A percentile compares a stretch with the other conserved stretches of the same genome.
phyloP scores from a whole-genome alignment of 2,329 filamentous ascomycete genomes.

The Clarireedia paspali region DNA sequence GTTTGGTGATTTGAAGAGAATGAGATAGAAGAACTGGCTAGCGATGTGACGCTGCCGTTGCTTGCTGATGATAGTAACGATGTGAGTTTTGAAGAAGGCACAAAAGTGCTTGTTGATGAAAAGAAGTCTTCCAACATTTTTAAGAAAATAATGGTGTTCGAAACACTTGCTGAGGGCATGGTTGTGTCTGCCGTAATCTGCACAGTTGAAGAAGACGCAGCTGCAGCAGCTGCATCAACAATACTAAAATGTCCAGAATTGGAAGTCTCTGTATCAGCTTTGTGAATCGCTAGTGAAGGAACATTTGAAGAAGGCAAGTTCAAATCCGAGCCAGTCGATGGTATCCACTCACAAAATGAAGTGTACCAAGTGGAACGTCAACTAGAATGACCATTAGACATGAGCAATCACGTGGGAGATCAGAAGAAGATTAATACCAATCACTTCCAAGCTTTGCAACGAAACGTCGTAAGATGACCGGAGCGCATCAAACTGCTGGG shows the following conservation, averaged over 20 bases:
- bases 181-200: constrained; percentile 12
- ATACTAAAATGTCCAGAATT: not conserved
- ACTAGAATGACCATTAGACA: not conserved
- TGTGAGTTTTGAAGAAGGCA: no score
- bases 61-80: no score
- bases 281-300: not conserved
- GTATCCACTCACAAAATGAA: not conserved
- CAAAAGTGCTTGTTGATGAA: no score
- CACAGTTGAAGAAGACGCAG: not conserved
- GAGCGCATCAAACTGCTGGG: not conserved
- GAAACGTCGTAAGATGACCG: not conserved
- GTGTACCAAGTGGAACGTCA: not conserved
- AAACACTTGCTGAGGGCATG: no score
- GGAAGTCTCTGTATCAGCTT: not conserved
- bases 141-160: no score
- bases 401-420: not conserved
- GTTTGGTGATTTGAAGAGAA: no score
- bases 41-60: no score
- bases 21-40: no score
- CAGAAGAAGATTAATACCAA: not conserved
- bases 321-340: not conserved
- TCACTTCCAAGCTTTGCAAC: not conserved
- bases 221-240: not conserved
- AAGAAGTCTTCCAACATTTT: no score
- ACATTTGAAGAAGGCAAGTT: not conserved